phyloP scores from a whole-genome alignment of 2,329 filamentous ascomycete species.

The Neonectria sp. region DNA sequence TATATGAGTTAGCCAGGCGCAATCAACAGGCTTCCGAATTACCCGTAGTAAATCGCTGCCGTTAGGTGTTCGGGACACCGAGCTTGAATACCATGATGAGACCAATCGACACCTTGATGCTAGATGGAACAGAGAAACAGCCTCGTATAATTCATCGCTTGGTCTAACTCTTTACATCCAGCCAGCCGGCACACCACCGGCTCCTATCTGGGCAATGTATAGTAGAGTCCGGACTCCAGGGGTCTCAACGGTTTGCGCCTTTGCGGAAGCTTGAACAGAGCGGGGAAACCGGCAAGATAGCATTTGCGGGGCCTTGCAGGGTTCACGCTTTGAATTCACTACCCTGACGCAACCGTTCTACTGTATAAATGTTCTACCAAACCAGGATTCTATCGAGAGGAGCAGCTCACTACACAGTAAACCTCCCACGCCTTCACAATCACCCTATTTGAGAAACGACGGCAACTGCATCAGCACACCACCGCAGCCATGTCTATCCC shows the following conservation, averaged over 20 bases:
- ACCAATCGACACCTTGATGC: background rate
- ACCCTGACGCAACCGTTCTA: no score
- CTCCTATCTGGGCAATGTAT: no score
- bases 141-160: background rate
- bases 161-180: background rate
- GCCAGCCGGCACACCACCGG: conserved; percentile 2
- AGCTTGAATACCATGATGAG: background rate
- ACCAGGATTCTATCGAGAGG: background rate
- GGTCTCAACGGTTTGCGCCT: no score
- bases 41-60: no score
- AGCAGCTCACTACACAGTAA: background rate
- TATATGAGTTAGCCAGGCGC: no score
- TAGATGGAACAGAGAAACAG: background rate
- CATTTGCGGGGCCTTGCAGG: background rate
- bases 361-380: conserved; percentile 1
- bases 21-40: no score
- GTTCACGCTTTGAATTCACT: background rate
- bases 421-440: background rate
- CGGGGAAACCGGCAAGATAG: background rate
- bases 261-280: background rate
- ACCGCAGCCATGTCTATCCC: conserved; percentile 18
- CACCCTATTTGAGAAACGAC: background rate
- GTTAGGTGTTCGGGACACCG: no score
- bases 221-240: background rate
- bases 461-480: background rate